These are phyloP conservation scores for Aspergillus floridensis DNA, from an alignment of 2,329 filamentous ascomycete genomes.

Conservation along the genomic window DNA sequence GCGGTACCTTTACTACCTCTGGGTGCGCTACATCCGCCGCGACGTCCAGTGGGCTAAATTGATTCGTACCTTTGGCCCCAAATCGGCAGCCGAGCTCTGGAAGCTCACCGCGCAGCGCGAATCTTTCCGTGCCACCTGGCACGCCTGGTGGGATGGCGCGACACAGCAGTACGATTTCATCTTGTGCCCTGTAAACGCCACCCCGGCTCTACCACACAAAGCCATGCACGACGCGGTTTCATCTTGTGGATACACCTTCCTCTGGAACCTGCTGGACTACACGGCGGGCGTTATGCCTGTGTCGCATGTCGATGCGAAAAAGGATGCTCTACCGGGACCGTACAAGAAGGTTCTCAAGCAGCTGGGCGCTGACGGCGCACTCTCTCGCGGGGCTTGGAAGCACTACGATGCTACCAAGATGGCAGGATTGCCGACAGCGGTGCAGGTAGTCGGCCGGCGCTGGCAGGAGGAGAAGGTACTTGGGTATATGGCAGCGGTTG, in stretches of 20 bases:
- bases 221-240: conserved; percentile 83
- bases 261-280: conserved; percentile 94
- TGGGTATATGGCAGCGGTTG: conserved; percentile 73
- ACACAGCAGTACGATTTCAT: conserved; percentile 74
- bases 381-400: conserved; percentile 80
- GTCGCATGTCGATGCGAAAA: conserved; percentile 72
- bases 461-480: conserved; percentile 87
- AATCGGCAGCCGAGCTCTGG: conserved; percentile 78
- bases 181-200: conserved; percentile 82
- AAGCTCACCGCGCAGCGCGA: conserved; percentile 74
- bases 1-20: conserved; percentile 84
- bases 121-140: conserved; percentile 73
- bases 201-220: conserved; percentile 80
- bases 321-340: conserved; percentile 62
- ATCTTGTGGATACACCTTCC: conserved; percentile 87
- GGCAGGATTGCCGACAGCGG: conserved; percentile 81
- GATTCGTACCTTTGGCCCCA: conserved; percentile 68
- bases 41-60: conserved; percentile 78
- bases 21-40: conserved; percentile 76
- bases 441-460: conserved; percentile 77
- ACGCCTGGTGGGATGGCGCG: conserved; percentile 76
- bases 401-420: conserved; percentile 79
- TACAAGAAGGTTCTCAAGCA: conserved; percentile 37
- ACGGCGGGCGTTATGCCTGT: conserved; percentile 78
- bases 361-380: conserved; percentile 63